Base-by-base conservation (phyloP, 768 basidiomycete genomes). In the Hemileccinum rubropunctum region DNA sequence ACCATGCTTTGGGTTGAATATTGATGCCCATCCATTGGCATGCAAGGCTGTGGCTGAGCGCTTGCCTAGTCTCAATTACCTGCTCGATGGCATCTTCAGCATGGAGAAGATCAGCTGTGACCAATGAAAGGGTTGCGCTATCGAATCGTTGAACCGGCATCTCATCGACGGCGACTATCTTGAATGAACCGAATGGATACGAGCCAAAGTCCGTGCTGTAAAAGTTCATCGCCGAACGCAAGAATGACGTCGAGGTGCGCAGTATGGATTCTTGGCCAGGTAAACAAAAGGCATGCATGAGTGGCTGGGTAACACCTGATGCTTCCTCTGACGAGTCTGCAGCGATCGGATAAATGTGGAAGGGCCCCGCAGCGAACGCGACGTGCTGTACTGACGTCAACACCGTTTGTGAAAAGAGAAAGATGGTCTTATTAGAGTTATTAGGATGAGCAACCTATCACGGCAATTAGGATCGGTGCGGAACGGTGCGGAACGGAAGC, bases 21-120 rank as follows among this genome's bases (percentile, higher is more conserved):
- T 98, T 95, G 69, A 99, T 84, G 23, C 97, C 95, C 48, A 91
- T 78, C 97, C 97, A 99, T 69, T 99, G 97, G 55, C 85, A 91
- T 8, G 94, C 95, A 30, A 98, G 78, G 6, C 91, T 87, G 64
- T 98, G 91, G 23, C 85, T 78, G 42, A 99, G 78, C 27, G 83
- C 77, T 49, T 94, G 92, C 13, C 95, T 78, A 1, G 93, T 88
- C 64, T 97, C 93, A 59, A 92, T 78, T 0, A 91, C 91, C 67
- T 95, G 94, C 61, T 98, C 97, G 53, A 98, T 90, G 14, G 90
- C 84, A 58, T 90, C 84, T 34, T 91, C 86, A 1, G 91, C 86
- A 58, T 95, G 86, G 10, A 98, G 76, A 11, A 98, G 71, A 64
- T 98, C 92, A 36, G 81, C 78, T 3, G 85, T 82, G 45, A 91